phyloP scores from a whole-genome alignment of 75 land plant genomes.

The Azolla pinnata region DNA sequence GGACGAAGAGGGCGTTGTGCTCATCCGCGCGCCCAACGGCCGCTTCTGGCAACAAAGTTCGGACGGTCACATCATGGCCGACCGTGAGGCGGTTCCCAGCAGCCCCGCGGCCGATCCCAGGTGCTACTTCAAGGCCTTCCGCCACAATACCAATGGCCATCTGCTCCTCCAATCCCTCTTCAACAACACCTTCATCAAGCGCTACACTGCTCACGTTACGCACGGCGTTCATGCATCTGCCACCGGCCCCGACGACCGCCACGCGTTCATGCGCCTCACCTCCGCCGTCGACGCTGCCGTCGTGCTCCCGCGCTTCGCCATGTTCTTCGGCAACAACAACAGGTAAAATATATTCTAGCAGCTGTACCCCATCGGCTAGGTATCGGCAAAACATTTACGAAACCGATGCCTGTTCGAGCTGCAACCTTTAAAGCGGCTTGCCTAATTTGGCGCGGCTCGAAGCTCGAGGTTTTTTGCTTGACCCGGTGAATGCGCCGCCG shows the following conservation, averaged over 20 bases:
- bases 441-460: no score
- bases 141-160: not conserved
- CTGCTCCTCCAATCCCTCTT: not conserved
- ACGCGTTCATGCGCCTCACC: not conserved
- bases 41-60: constrained; percentile 5
- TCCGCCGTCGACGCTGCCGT: constrained; percentile 1
- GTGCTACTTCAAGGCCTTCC: not conserved
- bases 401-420: no score
- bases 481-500: no score
- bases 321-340: not conserved
- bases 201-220: not conserved
- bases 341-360: not conserved
- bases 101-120: not conserved
- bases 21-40: constrained; percentile 9
- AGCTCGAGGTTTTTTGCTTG: no score
- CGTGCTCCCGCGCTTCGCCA: constrained; percentile 1
- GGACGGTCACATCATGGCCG: not conserved
- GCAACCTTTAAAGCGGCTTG: no score
- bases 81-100: not conserved
- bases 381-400: no score
- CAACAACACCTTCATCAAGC: not conserved
- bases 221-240: not conserved
- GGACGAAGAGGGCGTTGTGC: not conserved
- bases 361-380: no score
- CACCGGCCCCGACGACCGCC: not conserved